These are phyloP conservation scores for Penicillium sp. DNA, from an alignment of 2,329 filamentous ascomycete species.

Conservation along the genomic window DNA sequence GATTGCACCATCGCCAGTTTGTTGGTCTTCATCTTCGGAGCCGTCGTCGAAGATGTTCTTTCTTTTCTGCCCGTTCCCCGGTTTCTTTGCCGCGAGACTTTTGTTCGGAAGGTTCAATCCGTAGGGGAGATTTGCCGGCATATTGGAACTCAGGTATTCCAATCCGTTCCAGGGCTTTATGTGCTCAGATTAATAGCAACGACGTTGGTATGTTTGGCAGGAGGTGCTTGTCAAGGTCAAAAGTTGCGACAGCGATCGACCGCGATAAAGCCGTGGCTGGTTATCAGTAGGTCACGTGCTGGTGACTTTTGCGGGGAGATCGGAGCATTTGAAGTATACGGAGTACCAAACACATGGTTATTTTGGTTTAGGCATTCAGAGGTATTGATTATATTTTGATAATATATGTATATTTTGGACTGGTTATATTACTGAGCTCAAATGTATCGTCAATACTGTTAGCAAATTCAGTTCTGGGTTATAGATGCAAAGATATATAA, in stretches of 20 bases:
- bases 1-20: constrained; percentile 23
- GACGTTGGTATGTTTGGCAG: not conserved
- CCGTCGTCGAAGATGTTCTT: constrained; percentile 50
- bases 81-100: constrained; percentile 26
- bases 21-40: constrained; percentile 37
- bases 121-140: constrained; percentile 40
- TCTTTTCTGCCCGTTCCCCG: constrained; percentile 45
- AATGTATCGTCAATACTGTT: not conserved
- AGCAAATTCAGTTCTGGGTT: not conserved
- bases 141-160: not conserved
- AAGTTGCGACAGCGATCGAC: constrained; percentile 13
- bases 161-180: not conserved
- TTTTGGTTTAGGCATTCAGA: too few relatives aligned
- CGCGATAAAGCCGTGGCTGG: constrained; percentile 16
- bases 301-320: constrained; percentile 13
- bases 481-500: not conserved
- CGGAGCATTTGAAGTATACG: not conserved
- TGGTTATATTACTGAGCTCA: not conserved
- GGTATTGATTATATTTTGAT: too few relatives aligned
- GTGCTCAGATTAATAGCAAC: not conserved
- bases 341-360: not conserved
- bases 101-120: constrained; percentile 47
- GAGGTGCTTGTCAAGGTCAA: constrained; percentile 8
- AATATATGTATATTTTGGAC: rapidly evolving
- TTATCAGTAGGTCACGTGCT: constrained; percentile 22